Base-by-base conservation (phyloP, 2,329 filamentous ascomycete genomes). In the Penicillium sp. region DNA sequence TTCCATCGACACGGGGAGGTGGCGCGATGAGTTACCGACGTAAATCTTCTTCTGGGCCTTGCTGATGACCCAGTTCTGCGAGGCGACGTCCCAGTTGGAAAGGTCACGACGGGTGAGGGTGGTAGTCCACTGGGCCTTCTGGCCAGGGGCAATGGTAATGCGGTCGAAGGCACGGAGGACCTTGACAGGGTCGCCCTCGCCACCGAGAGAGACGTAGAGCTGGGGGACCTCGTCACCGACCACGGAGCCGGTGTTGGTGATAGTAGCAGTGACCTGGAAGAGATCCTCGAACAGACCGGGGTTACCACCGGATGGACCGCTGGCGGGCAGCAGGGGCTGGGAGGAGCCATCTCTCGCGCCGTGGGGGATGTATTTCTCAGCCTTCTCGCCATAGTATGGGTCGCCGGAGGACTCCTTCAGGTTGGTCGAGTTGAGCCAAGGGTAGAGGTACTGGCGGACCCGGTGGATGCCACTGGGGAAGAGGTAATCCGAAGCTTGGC, bases 111-210 rank as follows among this genome's bases (percentile, higher is more conserved):
- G 82, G 5, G 86, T 91, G 49, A 97, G 73, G 13, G 85, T 81
- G 0, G 84, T 85, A 1, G 71, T 78, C 77, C 94, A 95, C 2
- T 79, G 83, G 3, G 76, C 79, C 45, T 80, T 84, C 70, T 84
- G 70, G n/a, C 90, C 90, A 0, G 90, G 81, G 3, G 82, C 78
- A 56, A 97, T 85, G 43, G 78, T 80, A 52, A 96, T 72, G 40
- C 90, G 84, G 52, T 95, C 89, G 65, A 97, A 97, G 37, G 87
- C 87, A 55, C 93, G 86, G 12, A 97, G 84, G 2, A 82, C 80
- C 34, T 82, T 74, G 50, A 76, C 76, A 7, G 84, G 80, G 65
- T 97, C 89, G 30, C 86, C 80, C 1, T 87, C 81, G 0, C 90
- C 91, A 43, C 92, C 93, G 2, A 95, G 88, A 24, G 82, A 85